Evolutionary conservation across 164 flowering plant genomes (phyloP).

Genomic region (Nymphaea colorata): DNA sequence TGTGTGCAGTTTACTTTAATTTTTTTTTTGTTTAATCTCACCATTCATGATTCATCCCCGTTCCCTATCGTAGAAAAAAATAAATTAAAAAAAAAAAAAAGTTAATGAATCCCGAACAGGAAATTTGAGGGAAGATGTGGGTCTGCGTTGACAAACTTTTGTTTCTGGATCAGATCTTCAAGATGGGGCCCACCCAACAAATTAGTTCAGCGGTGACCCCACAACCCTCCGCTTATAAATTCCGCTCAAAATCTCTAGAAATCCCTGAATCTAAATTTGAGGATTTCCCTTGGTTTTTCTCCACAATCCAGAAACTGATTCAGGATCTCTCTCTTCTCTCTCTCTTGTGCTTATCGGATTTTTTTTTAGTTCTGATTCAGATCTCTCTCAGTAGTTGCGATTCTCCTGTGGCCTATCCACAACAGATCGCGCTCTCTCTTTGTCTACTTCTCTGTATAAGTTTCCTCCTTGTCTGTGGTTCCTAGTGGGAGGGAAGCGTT

Average conservation of each 20-base stretch:
- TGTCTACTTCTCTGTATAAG: background rate
- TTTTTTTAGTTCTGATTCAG: background rate
- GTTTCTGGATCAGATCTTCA: no score
- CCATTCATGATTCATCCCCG: no score
- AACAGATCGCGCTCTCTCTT: background rate
- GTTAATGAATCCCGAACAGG: no score
- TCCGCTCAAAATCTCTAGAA: background rate
- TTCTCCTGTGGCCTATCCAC: background rate
- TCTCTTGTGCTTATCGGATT: background rate
- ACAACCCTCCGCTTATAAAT: background rate
- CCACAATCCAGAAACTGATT: background rate
- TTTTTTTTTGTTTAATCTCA: no score
- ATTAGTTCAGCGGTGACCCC: background rate
- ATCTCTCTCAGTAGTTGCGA: background rate
- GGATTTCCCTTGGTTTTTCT: background rate
- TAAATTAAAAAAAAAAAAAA: no score
- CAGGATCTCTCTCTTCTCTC: background rate
- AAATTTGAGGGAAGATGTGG: no score
- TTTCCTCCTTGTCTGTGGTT: background rate
- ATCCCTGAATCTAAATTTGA: background rate
- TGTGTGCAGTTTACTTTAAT: no score
- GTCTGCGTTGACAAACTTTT: no score
- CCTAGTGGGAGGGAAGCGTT: background rate
- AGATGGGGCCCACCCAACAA: background rate
- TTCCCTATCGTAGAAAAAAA: no score